Conservation (phyloP, 768 basidiomycete species). For the Trametes coccinea region DNA sequence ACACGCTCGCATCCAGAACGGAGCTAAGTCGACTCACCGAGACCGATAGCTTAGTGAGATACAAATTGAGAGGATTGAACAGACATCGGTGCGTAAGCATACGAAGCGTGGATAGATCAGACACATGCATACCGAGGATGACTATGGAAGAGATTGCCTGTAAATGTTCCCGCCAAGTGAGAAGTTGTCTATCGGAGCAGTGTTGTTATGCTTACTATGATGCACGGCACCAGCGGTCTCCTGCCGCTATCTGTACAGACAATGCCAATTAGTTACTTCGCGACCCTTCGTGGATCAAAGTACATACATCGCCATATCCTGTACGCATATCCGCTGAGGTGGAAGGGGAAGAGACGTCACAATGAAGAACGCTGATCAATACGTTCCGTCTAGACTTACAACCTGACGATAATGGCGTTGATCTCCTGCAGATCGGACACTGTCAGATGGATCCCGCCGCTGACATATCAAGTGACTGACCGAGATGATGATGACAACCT, state of each 20-base stretch:
- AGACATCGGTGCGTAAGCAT: no score
- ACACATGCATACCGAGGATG: background rate
- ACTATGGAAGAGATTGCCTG: background rate
- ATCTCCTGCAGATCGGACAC: background rate
- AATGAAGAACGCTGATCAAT: no score
- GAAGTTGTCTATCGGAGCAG: background rate
- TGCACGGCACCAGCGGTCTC: background rate
- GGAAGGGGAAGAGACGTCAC: no score
- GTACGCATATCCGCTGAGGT: conserved; percentile 11
- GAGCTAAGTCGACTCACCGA: no score
- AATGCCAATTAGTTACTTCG: no score
- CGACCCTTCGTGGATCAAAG: background rate
- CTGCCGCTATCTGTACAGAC: background rate
- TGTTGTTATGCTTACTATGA: background rate
- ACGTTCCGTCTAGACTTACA: background rate
- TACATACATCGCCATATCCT: conserved; percentile 13
- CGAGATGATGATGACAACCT: conserved; percentile 5
- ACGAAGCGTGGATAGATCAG: no score
- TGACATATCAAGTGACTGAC: background rate
- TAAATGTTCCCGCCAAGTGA: background rate
- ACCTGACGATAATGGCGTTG: background rate
- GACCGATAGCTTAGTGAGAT: no score
- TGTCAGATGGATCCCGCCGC: background rate
- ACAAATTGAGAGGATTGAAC: no score
- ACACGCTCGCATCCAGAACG: no score